These are phyloP conservation scores for Geoglossum cookeanum DNA, from an alignment of 2,329 filamentous ascomycete genomes.

Conservation along the genomic window DNA sequence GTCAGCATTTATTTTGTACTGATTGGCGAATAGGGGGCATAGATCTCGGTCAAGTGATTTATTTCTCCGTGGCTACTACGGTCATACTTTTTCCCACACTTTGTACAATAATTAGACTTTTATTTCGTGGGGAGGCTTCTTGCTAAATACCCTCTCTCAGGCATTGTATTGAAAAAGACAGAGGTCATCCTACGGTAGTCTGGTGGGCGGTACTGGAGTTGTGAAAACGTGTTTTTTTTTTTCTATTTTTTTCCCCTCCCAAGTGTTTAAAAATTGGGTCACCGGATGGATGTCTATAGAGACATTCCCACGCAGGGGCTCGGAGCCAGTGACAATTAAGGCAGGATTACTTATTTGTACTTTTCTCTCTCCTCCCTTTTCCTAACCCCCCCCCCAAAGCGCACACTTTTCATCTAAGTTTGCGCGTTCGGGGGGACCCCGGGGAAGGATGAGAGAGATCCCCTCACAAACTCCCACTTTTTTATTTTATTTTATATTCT, in stretches of 20 bases:
- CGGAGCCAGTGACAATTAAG: not conserved
- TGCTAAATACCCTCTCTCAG: not conserved
- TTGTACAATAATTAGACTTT: slow-evolving; percentile 1
- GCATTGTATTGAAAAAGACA: not conserved
- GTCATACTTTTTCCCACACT: not conserved
- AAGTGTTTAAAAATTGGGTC: too few species aligned
- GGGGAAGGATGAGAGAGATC: too few species aligned
- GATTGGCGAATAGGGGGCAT: not conserved
- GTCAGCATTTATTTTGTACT: not conserved
- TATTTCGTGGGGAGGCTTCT: not conserved
- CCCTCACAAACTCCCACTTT: too few species aligned
- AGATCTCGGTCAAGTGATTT: not conserved
- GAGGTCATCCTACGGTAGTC: not conserved
- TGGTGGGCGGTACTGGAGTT: not conserved
- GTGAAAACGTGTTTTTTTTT: not conserved
- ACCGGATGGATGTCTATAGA: slow-evolving; percentile 7
- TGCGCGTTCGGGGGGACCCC: too few species aligned
- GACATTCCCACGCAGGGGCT: not conserved
- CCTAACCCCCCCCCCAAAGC: too few species aligned
- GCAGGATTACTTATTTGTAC: too few species aligned
- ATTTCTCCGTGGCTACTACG: not conserved
- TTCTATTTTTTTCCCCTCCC: not conserved
- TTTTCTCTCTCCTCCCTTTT: too few species aligned
- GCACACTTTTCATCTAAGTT: too few species aligned
- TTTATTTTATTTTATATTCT: too few species aligned